A percentile compares a stretch with the other conserved stretches of the same genome.
These are phyloP conservation scores for Phytophthora litchii DNA, from an alignment of 352 stramenopile genomes.

Conservation along the genomic window DNA sequence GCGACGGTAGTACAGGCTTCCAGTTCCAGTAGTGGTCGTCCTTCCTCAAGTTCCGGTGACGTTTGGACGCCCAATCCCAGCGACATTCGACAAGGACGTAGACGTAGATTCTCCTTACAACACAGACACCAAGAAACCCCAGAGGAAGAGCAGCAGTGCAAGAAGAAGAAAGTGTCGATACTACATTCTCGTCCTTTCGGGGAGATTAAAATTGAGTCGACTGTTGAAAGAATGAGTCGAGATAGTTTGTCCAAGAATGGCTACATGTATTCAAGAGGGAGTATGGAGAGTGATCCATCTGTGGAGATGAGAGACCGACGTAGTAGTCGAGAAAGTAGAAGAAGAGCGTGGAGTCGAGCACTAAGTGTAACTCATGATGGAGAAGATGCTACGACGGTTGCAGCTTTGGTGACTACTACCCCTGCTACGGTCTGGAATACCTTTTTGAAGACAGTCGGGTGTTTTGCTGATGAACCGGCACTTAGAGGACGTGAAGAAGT, in stretches of 20 bases:
- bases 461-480: conserved; percentile 27
- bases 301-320: conserved; percentile 6
- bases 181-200: conserved; percentile 20
- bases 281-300: conserved; percentile 18
- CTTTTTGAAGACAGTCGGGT: conserved; percentile 37
- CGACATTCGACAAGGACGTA: conserved; percentile 9
- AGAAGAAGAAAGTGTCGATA: conserved; percentile 6
- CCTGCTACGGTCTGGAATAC: conserved; percentile 32
- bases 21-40: conserved; percentile 1
- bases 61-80: conserved; percentile 2
- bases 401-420: conserved; percentile 23
- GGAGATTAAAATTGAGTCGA: conserved; percentile 40
- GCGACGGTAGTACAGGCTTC: conserved; percentile 36
- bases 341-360: conserved; percentile 31
- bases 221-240: conserved; percentile 1
- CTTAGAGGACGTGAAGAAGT: conserved; percentile 27
- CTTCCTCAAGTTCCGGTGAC: conserved; percentile 8
- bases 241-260: conserved; percentile 24
- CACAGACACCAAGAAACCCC: background rate
- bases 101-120: conserved; percentile 12
- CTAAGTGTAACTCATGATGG: conserved; percentile 31
- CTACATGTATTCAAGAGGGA: conserved; percentile 52
- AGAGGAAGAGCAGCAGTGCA: conserved; percentile 3
- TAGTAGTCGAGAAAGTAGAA: conserved; percentile 20
- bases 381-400: conserved; percentile 22